These are phyloP conservation scores for Cladobotryum mycophilum DNA, from an alignment of 2,329 filamentous ascomycete species.

Conservation along the genomic window DNA sequence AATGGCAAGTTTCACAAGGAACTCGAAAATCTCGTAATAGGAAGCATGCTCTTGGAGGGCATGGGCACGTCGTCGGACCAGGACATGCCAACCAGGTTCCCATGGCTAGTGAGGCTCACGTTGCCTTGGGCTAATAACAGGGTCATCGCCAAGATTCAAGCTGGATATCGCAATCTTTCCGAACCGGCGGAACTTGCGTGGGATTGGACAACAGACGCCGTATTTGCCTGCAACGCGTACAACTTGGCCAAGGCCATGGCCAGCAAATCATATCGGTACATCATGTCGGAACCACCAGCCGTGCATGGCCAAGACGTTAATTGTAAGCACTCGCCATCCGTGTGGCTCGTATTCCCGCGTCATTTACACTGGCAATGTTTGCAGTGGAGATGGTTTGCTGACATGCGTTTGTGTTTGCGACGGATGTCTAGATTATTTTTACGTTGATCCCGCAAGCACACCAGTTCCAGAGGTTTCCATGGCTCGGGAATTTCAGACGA, in stretches of 20 bases:
- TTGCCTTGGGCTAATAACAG: no score
- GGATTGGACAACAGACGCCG: slow-evolving; percentile 19
- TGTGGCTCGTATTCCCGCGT: no score
- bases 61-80: slow-evolving; percentile 10
- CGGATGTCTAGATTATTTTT: no score
- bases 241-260: slow-evolving; percentile 13
- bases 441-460: no score
- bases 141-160: slow-evolving; percentile 4
- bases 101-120: not conserved
- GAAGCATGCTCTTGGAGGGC: not conserved
- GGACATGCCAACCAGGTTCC: slow-evolving; percentile 6
- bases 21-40: no score
- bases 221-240: slow-evolving; percentile 17
- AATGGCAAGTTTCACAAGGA: no score
- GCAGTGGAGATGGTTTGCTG: not conserved
- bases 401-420: not conserved
- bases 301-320: slow-evolving; percentile 13
- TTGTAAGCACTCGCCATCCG: slow-evolving; percentile 7
- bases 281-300: slow-evolving; percentile 11
- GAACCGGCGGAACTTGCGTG: slow-evolving; percentile 14
- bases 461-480: no score
- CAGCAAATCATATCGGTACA: slow-evolving; percentile 3
- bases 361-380: no score
- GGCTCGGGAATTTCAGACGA: no score
- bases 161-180: slow-evolving; percentile 9